Conservation (phyloP, 192 early-diverging fungal genomes). For the Mycoemilia scoparia region DNA sequence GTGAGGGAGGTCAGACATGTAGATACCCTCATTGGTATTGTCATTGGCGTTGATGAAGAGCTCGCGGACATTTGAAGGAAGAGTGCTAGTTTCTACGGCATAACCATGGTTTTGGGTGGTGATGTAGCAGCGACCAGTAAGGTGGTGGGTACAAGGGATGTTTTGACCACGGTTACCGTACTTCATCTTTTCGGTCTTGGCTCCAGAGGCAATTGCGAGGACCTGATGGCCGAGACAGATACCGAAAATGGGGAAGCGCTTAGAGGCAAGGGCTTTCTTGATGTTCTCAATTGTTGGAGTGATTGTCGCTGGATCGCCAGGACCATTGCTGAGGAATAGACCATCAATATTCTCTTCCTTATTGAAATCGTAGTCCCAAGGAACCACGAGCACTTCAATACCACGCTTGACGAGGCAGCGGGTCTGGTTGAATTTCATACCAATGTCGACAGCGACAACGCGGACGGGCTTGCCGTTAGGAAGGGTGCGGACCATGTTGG, state of each 20-base stretch:
- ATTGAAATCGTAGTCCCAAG: conserved; percentile 91
- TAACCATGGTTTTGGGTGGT: conserved; percentile 98
- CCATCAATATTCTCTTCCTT: conserved; percentile 53
- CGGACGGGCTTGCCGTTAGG: conserved; percentile 49
- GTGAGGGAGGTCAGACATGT: conserved; percentile 73
- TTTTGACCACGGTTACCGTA: conserved; percentile 99
- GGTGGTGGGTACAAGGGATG: conserved; percentile 93
- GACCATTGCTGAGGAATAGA: conserved; percentile 86
- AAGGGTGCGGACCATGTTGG: conserved; percentile 25
- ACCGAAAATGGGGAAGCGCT: conserved; percentile 88
- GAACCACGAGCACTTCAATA: conserved; percentile 83
- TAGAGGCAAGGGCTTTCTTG: conserved; percentile 37
- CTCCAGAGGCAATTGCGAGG: conserved; percentile 82
- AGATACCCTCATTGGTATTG: conserved; percentile 96
- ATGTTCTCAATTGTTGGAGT: conserved; percentile 60
- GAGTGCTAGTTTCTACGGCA: conserved; percentile 69
- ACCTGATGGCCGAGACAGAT: conserved; percentile 99
- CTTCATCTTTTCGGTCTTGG: conserved; percentile 87
- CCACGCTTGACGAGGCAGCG: conserved; percentile 93
- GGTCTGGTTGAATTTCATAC: conserved; percentile 99
- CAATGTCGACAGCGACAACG: conserved; percentile 87
- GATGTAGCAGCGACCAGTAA: conserved; percentile 94
- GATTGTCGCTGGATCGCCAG: conserved; percentile 85
- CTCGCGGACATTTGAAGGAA: conserved; percentile 47
- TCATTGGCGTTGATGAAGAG: conserved; percentile 98